Conservation (phyloP, 2,329 filamentous ascomycete species). For the Pyrenochaeta sp. region DNA sequence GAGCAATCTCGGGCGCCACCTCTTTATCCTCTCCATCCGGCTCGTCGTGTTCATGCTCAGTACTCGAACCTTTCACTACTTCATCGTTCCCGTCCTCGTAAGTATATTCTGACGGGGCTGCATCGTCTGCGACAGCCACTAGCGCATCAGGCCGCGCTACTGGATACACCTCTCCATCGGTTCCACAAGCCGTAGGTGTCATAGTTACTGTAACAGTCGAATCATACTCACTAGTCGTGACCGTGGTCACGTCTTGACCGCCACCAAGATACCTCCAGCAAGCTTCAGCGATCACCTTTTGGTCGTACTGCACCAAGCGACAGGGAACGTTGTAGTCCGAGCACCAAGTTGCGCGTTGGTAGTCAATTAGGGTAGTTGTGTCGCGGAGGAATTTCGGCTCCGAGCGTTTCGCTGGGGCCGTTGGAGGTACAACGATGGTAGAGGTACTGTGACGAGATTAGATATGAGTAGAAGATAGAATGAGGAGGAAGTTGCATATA, state of each 20-base stretch:
- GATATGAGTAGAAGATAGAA: background rate
- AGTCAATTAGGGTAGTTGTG: background rate
- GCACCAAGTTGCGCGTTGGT: constrained; percentile 17
- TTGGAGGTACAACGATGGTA: constrained; percentile 3
- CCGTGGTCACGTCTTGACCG: background rate
- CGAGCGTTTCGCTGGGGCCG: background rate
- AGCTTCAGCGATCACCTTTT: constrained; percentile 14
- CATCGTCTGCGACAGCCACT: no score
- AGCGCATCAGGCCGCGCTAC: no score
- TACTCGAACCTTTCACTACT: no score
- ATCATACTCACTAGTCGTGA: background rate
- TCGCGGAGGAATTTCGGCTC: background rate
- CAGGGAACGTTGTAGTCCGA: constrained; percentile 17
- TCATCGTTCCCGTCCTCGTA: no score
- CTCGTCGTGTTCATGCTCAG: no score
- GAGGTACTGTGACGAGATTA: constrained; percentile 1
- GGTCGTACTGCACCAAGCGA: constrained; percentile 19
- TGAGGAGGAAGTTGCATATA: background rate
- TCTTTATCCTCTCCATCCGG: no score
- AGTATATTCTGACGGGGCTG: no score
- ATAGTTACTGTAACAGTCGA: no score
- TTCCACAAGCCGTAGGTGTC: no score
- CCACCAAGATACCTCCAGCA: constrained; percentile 20
- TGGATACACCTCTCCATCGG: no score
- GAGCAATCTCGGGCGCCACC: no score